Conservation (phyloP, 2,329 filamentous ascomycete species). For the Colletotrichum endophyticum region DNA sequence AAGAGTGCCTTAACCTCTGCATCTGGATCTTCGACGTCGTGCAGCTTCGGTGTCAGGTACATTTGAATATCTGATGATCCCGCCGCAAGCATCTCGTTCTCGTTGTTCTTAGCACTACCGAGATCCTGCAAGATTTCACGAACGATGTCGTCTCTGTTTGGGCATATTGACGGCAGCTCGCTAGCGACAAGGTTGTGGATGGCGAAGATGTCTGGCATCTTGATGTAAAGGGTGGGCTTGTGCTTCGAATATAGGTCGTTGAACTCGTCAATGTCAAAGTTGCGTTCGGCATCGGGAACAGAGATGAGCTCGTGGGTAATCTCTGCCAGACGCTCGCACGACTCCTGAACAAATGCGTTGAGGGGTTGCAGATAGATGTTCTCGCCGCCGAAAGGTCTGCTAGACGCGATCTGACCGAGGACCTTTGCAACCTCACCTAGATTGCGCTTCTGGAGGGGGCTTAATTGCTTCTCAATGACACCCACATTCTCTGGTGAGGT, state of each 20-base stretch:
- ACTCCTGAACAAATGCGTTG: constrained; percentile 88
- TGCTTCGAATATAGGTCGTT: constrained; percentile 97
- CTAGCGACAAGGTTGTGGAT: constrained; percentile 88
- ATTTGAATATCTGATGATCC: constrained; percentile 89
- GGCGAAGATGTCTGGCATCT: constrained; percentile 96
- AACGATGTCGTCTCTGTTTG: constrained; percentile 82
- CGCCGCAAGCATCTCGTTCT: constrained; percentile 88
- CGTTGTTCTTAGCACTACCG: constrained; percentile 94
- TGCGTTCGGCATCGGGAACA: constrained; percentile 84
- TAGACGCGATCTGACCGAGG: constrained; percentile 85
- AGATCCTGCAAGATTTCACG: constrained; percentile 93
- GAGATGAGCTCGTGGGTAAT: constrained; percentile 81
- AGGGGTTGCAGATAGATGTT: constrained; percentile 96
- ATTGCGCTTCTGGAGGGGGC: constrained; percentile 92
- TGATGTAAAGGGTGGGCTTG: constrained; percentile 98
- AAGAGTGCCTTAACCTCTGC: constrained; percentile 91
- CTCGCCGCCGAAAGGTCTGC: constrained; percentile 88
- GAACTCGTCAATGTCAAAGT: constrained; percentile 98
- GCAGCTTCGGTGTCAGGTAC: constrained; percentile 87
- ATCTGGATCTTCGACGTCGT: constrained; percentile 91
- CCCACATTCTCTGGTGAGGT: constrained; percentile 91
- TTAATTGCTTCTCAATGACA: constrained; percentile 86
- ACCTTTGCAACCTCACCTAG: constrained; percentile 91
- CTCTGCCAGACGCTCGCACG: constrained; percentile 77
- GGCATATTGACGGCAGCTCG: constrained; percentile 79